These are phyloP conservation scores for Rhodamnia argentea DNA, from an alignment of 345 rosid species.

Conservation along the genomic window DNA sequence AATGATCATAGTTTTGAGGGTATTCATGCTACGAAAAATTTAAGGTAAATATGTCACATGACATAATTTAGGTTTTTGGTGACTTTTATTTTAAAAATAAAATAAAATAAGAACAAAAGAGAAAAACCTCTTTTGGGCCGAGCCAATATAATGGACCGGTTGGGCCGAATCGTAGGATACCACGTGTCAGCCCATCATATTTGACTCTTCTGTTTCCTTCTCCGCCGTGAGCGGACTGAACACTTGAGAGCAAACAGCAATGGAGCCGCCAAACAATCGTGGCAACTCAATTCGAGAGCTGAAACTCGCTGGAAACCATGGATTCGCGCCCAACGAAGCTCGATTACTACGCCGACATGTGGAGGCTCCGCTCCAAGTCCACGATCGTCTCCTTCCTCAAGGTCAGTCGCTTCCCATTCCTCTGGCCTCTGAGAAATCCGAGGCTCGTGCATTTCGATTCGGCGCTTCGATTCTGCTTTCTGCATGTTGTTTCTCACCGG, in stretches of 20 bases:
- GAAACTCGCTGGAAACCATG: neutral
- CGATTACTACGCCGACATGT: constrained; percentile 14
- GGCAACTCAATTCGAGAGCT: neutral
- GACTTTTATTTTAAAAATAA: no score
- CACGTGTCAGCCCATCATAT: neutral
- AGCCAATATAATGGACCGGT: neutral
- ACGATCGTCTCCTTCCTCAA: constrained; percentile 19
- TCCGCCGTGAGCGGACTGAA: neutral
- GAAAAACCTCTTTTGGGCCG: no score
- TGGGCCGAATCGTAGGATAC: neutral
- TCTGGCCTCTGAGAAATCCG: neutral
- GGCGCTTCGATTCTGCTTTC: neutral
- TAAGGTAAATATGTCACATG: no score
- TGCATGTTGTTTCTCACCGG: neutral
- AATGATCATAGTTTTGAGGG: no score
- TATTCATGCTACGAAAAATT: no score
- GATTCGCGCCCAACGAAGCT: constrained; percentile 13
- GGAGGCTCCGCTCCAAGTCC: constrained; percentile 8
- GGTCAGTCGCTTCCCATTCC: constrained; percentile 14
- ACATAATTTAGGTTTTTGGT: no score
- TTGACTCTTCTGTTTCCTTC: neutral
- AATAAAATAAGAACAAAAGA: no score
- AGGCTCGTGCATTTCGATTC: neutral
- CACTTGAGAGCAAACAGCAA: neutral
- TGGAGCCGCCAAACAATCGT: neutral